A percentile compares a stretch with the other conserved stretches of the same genome.
Conservation (phyloP, 805 yeast genomes). For the Monosporozyma yasuniensis region DNA sequence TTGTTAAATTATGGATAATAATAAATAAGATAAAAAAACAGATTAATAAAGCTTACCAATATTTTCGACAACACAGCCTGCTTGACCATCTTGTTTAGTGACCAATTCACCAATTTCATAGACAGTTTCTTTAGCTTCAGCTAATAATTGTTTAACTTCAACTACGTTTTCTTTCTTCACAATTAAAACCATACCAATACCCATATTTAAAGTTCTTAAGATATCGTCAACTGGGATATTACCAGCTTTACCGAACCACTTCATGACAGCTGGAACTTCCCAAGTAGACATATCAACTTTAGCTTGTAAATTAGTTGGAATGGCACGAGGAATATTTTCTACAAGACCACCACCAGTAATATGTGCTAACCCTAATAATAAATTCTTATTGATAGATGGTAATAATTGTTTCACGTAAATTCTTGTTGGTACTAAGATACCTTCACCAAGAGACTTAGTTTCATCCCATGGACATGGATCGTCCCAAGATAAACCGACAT, state of each 20-base stretch:
- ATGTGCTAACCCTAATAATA: slow-evolving; percentile 84
- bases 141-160: slow-evolving; percentile 43
- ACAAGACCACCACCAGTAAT: slow-evolving; percentile 98
- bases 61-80: slow-evolving; percentile 54
- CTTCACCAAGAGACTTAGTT: slow-evolving; percentile 69
- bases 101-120: slow-evolving; percentile 57
- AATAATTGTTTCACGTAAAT: slow-evolving; percentile 89
- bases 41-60: slow-evolving; percentile 22
- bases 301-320: slow-evolving; percentile 76
- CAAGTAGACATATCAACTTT: slow-evolving; percentile 68
- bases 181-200: slow-evolving; percentile 92
- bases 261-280: slow-evolving; percentile 83
- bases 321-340: slow-evolving; percentile 91
- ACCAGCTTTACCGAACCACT: slow-evolving; percentile 90
- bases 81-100: slow-evolving; percentile 38
- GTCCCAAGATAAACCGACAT: slow-evolving; percentile 58
- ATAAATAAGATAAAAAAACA: too few relatives aligned
- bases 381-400: slow-evolving; percentile 56
- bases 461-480: slow-evolving; percentile 81
- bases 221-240: slow-evolving; percentile 80
- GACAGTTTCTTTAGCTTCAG: slow-evolving; percentile 65
- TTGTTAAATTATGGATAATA: neutral
- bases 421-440: slow-evolving; percentile 79
- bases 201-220: slow-evolving; percentile 87
- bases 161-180: slow-evolving; percentile 63